A percentile compares a stretch with the other conserved stretches of the same genome.
phyloP scores from a whole-genome alignment of 2,329 filamentous ascomycete species.

The Pyrenophora tritici-repentis region DNA sequence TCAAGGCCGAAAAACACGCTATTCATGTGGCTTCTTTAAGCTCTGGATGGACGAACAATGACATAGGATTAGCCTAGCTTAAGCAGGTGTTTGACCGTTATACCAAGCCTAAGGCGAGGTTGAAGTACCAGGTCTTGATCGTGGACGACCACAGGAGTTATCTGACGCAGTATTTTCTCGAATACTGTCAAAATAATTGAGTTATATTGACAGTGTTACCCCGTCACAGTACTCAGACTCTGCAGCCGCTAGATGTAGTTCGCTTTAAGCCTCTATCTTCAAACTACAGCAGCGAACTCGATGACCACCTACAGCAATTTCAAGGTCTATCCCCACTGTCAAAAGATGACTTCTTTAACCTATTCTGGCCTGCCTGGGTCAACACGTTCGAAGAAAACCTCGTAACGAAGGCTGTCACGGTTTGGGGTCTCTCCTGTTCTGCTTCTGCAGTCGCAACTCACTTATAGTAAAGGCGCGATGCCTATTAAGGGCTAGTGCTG shows the following conservation, averaged over 20 bases:
- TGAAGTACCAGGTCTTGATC: neutral
- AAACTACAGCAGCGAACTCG: neutral
- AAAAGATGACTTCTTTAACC: constrained; percentile 1
- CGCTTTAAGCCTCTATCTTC: neutral
- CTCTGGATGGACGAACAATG: neutral
- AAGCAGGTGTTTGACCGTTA: no score
- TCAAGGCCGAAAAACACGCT: neutral
- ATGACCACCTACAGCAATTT: neutral
- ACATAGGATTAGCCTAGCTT: no score
- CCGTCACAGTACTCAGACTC: neutral
- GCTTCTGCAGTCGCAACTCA: no score
- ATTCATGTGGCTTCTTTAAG: neutral
- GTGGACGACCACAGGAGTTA: neutral
- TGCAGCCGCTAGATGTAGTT: neutral
- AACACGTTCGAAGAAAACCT: neutral
- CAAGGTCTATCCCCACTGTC: neutral
- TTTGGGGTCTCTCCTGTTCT: no score
- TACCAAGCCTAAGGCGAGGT: no score
- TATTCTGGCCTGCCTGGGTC: constrained; percentile 5
- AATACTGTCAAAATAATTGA: neutral
- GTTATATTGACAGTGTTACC: neutral
- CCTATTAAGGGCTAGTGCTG: no score
- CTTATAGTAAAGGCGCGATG: no score
- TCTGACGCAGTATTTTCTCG: neutral
- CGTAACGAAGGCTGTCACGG: no score